Evolutionary conservation across 257 asterid species (phyloP).

Genomic region (Orobanche coerulescens): DNA sequence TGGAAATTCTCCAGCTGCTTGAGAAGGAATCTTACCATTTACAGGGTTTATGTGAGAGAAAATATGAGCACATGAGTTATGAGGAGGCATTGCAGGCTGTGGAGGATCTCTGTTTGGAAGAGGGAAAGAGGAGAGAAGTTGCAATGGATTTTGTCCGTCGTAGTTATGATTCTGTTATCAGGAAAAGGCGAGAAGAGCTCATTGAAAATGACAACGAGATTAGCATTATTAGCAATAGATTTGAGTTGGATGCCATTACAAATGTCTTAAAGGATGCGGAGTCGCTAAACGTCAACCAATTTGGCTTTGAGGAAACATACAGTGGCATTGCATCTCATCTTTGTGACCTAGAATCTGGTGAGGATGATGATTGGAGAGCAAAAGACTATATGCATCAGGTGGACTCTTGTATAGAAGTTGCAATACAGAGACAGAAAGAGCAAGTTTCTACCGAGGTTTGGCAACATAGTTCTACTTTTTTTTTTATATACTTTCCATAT

Average conservation of each 20-base stretch:
- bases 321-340: constrained; percentile 58
- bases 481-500: constrained; percentile 16
- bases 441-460: constrained; percentile 82
- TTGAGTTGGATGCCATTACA: constrained; percentile 79
- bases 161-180: constrained; percentile 70
- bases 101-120: constrained; percentile 82
- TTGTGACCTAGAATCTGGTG: constrained; percentile 76
- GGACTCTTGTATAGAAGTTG: constrained; percentile 83
- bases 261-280: constrained; percentile 85
- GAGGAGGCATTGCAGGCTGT: constrained; percentile 85
- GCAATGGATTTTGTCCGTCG: constrained; percentile 35
- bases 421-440: constrained; percentile 89
- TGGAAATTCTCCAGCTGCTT: constrained; percentile 62
- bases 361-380: constrained; percentile 66
- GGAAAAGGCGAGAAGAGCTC: constrained; percentile 70
- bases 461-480: constrained; percentile 18
- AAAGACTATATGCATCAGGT: constrained; percentile 71
- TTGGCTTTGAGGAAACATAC: constrained; percentile 73
- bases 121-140: constrained; percentile 74
- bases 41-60: constrained; percentile 82
- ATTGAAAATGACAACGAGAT: constrained; percentile 47
- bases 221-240: constrained; percentile 42
- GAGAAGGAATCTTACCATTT: constrained; percentile 81
- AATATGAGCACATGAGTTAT: constrained; percentile 69
- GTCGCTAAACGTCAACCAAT: constrained; percentile 61